A percentile compares a stretch with the other conserved stretches of the same genome.
Conservation (phyloP, 179 eudicot genomes). For the Heliamphora pulchella region DNA sequence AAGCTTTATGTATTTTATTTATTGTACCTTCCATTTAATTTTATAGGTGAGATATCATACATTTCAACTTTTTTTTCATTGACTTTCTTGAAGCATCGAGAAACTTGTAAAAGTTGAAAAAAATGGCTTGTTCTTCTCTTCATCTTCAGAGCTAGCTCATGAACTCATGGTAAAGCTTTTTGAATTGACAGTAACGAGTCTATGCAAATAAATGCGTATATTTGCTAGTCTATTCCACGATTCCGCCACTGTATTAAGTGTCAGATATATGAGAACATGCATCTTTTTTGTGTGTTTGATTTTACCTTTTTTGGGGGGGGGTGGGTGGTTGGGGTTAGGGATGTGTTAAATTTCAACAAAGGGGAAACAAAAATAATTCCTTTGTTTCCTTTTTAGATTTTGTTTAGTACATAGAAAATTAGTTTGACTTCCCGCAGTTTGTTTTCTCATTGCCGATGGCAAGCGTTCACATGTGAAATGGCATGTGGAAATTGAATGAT, state of each 20-base stretch:
- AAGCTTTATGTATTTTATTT: background rate
- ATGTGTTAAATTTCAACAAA: background rate
- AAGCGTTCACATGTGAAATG: background rate
- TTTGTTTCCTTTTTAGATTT: no score
- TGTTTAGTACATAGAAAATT: background rate
- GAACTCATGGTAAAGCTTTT: conserved; percentile 32
- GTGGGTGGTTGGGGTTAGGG: background rate
- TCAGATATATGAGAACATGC: background rate
- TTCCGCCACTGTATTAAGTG: no score
- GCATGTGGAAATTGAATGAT: background rate
- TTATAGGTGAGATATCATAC: background rate
- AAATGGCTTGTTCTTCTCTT: conserved; percentile 94
- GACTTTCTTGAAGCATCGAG: conserved; percentile 51
- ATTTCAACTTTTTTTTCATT: background rate
- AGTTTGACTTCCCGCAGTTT: background rate
- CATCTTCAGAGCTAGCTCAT: conserved; percentile 89
- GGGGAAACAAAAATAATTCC: background rate
- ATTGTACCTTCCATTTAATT: background rate
- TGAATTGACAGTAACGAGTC: background rate
- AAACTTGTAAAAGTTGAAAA: conserved; percentile 84
- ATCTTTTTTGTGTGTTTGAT: background rate
- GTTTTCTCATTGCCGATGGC: background rate
- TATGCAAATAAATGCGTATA: background rate
- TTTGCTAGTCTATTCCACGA: background rate
- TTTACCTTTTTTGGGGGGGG: background rate